These are phyloP conservation scores for Termitomyces sp. DNA, from an alignment of 768 basidiomycete genomes.

Conservation along the genomic window DNA sequence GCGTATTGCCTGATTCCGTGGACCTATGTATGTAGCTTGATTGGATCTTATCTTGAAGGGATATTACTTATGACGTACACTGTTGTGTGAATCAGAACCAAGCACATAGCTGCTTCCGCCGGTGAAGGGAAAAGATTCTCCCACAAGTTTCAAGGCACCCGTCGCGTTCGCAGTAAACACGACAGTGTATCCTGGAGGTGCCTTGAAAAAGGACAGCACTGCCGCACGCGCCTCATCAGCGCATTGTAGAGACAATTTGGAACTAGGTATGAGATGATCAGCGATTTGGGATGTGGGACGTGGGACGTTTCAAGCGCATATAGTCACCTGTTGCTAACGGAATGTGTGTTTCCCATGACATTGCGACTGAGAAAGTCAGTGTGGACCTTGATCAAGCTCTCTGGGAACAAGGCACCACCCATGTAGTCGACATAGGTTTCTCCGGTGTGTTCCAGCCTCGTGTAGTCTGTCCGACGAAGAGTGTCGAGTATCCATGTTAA, in stretches of 20 bases:
- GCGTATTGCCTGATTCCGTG: slow-evolving; percentile 82
- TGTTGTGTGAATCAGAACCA: slow-evolving; percentile 79
- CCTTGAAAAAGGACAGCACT: slow-evolving; percentile 75
- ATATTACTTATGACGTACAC: slow-evolving; percentile 39
- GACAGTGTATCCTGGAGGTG: slow-evolving; percentile 74
- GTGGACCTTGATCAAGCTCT: slow-evolving; percentile 71
- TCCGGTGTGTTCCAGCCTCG: slow-evolving; percentile 54
- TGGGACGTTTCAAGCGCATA: slow-evolving; percentile 27
- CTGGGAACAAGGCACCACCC: slow-evolving; percentile 81
- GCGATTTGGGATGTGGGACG: too few species aligned
- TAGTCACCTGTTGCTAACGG: slow-evolving; percentile 72
- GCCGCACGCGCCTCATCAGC: slow-evolving; percentile 69
- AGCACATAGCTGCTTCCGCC: slow-evolving; percentile 62
- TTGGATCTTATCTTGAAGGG: slow-evolving; percentile 5
- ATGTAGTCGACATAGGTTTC: slow-evolving; percentile 88
- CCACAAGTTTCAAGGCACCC: slow-evolving; percentile 77
- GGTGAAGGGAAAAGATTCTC: slow-evolving; percentile 75
- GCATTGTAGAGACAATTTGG: slow-evolving; percentile 63
- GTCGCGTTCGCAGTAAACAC: slow-evolving; percentile 82
- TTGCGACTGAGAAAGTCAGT: slow-evolving; percentile 62
- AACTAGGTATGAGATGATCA: slow-evolving; percentile 41
- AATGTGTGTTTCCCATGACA: slow-evolving; percentile 84
- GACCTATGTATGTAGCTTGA: slow-evolving; percentile 26
- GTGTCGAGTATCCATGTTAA: slow-evolving; percentile 71
- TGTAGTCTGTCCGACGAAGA: slow-evolving; percentile 61